These are phyloP conservation scores for Trebouxia sp. DNA, from an alignment of 139 green algal genomes.

Conservation along the genomic window DNA sequence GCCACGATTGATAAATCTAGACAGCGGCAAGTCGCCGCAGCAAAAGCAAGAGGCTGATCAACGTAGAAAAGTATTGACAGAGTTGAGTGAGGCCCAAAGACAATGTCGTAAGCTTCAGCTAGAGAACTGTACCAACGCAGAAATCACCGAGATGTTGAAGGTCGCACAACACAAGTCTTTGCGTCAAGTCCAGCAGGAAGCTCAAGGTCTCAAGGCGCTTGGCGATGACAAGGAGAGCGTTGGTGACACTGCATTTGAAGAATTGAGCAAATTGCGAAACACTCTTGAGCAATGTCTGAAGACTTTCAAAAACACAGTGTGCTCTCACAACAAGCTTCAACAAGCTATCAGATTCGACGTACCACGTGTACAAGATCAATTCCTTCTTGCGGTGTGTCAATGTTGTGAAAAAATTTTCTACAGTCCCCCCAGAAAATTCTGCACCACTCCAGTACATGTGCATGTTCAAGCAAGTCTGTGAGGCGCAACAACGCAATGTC, in stretches of 20 bases:
- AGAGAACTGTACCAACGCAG: conserved; percentile 16
- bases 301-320: conserved; percentile 27
- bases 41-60: conserved; percentile 28
- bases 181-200: conserved; percentile 23
- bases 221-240: conserved; percentile 24
- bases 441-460: no score
- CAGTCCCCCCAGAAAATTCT: no score
- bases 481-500: no score
- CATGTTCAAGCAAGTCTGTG: no score
- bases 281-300: conserved; percentile 24
- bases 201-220: conserved; percentile 26
- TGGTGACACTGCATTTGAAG: conserved; percentile 13
- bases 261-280: neutral
- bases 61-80: conserved; percentile 16
- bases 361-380: conserved; percentile 11
- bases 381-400: conserved; percentile 21
- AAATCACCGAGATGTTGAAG: conserved; percentile 20
- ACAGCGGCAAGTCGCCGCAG: conserved; percentile 15
- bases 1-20: conserved; percentile 12
- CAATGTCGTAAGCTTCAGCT: conserved; percentile 12
- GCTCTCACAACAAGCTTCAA: conserved; percentile 24
- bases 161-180: conserved; percentile 25
- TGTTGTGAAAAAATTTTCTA: no score
- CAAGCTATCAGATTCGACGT: conserved; percentile 24
- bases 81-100: conserved; percentile 12